These are phyloP conservation scores for Thymus quinquecostatus DNA, from an alignment of 257 asterid genomes.

Conservation along the genomic window DNA sequence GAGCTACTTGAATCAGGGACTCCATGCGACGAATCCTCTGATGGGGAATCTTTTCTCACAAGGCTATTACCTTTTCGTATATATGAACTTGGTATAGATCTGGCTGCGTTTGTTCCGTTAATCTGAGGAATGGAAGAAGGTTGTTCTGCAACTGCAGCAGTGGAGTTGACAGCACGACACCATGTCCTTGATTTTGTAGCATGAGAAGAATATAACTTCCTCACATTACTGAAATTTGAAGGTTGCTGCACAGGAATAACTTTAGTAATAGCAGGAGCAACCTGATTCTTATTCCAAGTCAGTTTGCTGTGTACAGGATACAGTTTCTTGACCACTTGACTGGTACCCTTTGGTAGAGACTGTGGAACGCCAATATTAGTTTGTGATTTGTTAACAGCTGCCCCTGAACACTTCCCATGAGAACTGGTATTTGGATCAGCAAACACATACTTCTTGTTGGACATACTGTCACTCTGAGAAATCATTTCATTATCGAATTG, in stretches of 20 bases:
- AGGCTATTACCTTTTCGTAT: slow-evolving; percentile 85
- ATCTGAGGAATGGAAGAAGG: slow-evolving; percentile 43
- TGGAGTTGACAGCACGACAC: slow-evolving; percentile 58
- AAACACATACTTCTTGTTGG: slow-evolving; percentile 37
- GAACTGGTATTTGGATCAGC: slow-evolving; percentile 29
- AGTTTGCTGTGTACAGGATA: slow-evolving; percentile 44
- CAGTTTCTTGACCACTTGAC: slow-evolving; percentile 40
- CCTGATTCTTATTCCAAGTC: slow-evolving; percentile 44
- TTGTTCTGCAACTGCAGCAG: slow-evolving; percentile 43
- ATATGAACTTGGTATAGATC: slow-evolving; percentile 51
- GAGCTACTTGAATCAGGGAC: slow-evolving; percentile 48
- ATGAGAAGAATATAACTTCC: slow-evolving; percentile 45
- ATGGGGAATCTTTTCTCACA: slow-evolving; percentile 61
- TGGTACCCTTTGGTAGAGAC: slow-evolving; percentile 33
- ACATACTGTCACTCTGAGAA: slow-evolving; percentile 35
- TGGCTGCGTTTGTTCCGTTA: slow-evolving; percentile 38
- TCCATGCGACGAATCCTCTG: slow-evolving; percentile 45
- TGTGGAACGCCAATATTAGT: slow-evolving; percentile 31
- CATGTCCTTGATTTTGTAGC: slow-evolving; percentile 76
- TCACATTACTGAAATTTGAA: slow-evolving; percentile 35
- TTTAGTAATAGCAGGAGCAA: slow-evolving; percentile 41
- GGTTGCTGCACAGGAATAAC: slow-evolving; percentile 46
- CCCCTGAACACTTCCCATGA: slow-evolving; percentile 33
- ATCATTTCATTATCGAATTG: slow-evolving; percentile 40
- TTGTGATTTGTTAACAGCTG: slow-evolving; percentile 32